Conservation (phyloP, 306 rosid species). For the Trichosanthes cucumerina region DNA sequence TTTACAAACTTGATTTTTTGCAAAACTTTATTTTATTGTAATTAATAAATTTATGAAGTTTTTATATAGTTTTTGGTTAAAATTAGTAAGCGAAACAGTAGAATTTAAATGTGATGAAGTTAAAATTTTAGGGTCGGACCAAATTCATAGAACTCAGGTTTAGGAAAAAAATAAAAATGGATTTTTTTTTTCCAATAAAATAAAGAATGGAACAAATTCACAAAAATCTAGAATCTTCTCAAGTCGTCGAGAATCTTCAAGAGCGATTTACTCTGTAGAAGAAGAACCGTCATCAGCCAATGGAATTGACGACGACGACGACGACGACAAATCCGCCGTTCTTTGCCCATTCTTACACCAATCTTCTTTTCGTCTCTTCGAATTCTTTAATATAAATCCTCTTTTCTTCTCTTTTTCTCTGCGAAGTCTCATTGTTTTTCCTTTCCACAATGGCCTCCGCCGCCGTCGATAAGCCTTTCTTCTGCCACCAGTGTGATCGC, state of each 20-base stretch:
- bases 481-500: slow-evolving; percentile 13
- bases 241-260: background rate
- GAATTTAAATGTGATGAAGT: too few species aligned
- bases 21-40: too few species aligned
- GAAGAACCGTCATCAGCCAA: background rate
- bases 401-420: background rate
- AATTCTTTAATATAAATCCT: background rate
- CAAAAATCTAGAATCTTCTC: background rate
- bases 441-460: background rate
- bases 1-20: too few species aligned
- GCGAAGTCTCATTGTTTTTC: background rate
- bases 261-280: background rate
- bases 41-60: too few species aligned
- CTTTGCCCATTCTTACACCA: background rate
- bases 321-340: background rate
- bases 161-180: too few species aligned
- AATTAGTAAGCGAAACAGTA: too few species aligned
- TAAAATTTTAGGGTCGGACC: too few species aligned
- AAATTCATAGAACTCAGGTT: too few species aligned
- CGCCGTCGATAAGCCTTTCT: slow-evolving; percentile 2
- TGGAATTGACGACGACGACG: background rate
- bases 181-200: background rate
- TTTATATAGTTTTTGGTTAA: too few species aligned
- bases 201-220: background rate
- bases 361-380: background rate